Evolutionary conservation across 306 rosid genomes (phyloP), one percentile per base, ranked within the genome.

Genomic region (Prunus mongolica): DNA sequence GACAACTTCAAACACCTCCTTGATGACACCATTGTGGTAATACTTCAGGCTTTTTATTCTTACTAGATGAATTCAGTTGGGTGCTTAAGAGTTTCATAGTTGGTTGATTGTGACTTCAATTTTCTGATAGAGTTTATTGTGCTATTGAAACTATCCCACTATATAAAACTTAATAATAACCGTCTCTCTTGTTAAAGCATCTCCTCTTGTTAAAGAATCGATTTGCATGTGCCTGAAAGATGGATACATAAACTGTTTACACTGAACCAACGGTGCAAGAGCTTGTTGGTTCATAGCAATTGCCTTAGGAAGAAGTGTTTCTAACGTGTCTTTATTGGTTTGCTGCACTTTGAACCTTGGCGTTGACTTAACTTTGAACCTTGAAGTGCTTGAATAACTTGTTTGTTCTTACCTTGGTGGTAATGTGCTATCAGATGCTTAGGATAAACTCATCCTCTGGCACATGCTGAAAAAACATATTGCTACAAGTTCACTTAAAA

Each of bases 1-100:
- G 96, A 92, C 79, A 84, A 86, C 77, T 96, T 92, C 82, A 83
- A 87, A 25, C 89, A 91, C 87, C 91, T 83, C 68, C 93, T 96
- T 77, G 98, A 93, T 65, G 93, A 92, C 65, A 96, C 99, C 77
- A 85, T 96, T 69, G 98, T 91, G 96, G 99, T 96, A 89, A 80
- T 49, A 0, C 20, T 25, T 71, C 12, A 30, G 27, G 7, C 16
- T 32, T n/a, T n/a, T 56, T 19, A 14, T 27, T 65, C 73, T 61
- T 19, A 2, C 14, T 14, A 11, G 5, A 60, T 66, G 22, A 7
- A 2, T 22, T 45, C 4, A 2, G 16, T 65, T 71, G 3, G 10
- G n/a, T 69, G 6, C 25, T 19, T 16, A 5, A 12, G 3, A 3
- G 2, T 14, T 51, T 25, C 30, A 27, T 50, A 61, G 67, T 5